Evolutionary conservation across 2,329 filamentous ascomycete species (phyloP).

Genomic region (Calonectria leucothoes): DNA sequence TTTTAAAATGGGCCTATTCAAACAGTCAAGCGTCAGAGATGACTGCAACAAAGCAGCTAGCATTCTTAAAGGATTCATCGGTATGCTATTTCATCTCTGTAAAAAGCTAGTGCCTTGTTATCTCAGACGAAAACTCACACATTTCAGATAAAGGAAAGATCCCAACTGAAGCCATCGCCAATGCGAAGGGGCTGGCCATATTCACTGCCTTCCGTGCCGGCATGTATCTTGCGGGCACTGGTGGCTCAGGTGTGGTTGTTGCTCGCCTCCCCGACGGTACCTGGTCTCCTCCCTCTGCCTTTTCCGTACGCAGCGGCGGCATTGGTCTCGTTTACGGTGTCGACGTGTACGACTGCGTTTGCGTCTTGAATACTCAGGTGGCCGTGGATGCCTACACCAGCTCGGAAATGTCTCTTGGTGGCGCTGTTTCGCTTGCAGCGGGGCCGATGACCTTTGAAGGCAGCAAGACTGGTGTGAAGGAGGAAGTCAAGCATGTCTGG

Average conservation of each 20-base stretch:
- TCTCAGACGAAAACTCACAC: neutral
- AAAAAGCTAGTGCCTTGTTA: neutral
- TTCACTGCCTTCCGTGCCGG: slow-evolving; percentile 70
- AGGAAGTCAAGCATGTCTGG: slow-evolving; percentile 73
- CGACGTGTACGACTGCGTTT: slow-evolving; percentile 82
- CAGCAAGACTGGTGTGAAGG: slow-evolving; percentile 71
- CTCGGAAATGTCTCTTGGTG: slow-evolving; percentile 73
- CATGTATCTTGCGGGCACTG: slow-evolving; percentile 67
- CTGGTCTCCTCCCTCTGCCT: slow-evolving; percentile 79
- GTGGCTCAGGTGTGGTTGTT: slow-evolving; percentile 66
- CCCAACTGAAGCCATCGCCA: slow-evolving; percentile 58
- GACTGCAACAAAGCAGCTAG: slow-evolving; percentile 26
- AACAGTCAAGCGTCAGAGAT: slow-evolving; percentile 12
- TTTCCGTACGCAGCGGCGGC: slow-evolving; percentile 76
- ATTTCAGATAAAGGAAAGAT: slow-evolving; percentile 38
- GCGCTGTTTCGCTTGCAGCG: slow-evolving; percentile 74
- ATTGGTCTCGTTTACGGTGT: slow-evolving; percentile 77
- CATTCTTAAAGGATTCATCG: slow-evolving; percentile 25
- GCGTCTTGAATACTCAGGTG: slow-evolving; percentile 76
- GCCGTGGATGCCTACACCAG: slow-evolving; percentile 76
- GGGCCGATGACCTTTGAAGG: slow-evolving; percentile 56
- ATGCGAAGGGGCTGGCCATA: slow-evolving; percentile 67
- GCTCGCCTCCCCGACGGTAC: slow-evolving; percentile 62
- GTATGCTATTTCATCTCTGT: neutral
- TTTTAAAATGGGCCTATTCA: slow-evolving; percentile 23